These are phyloP conservation scores for Lantana camara DNA, from an alignment of 257 asterid species.

Conservation along the genomic window DNA sequence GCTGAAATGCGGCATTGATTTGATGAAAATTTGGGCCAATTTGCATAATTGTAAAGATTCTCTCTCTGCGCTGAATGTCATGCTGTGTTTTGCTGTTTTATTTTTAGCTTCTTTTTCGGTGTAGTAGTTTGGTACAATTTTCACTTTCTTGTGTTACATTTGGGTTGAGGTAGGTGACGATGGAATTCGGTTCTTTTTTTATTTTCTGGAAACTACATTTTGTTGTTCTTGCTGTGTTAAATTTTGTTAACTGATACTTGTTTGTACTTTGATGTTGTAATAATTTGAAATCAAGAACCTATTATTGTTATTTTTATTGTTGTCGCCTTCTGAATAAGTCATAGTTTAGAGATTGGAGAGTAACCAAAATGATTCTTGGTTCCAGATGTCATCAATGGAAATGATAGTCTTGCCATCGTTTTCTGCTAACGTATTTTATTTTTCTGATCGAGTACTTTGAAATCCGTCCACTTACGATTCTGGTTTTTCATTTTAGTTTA, in stretches of 20 bases:
- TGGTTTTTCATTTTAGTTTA: neutral
- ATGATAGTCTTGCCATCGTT: neutral
- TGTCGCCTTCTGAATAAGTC: slow-evolving; percentile 8
- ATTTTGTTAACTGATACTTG: neutral
- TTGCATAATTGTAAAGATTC: too few species aligned
- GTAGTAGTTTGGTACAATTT: too few species aligned
- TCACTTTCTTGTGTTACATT: too few species aligned
- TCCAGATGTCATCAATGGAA: too few species aligned
- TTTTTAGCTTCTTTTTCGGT: too few species aligned
- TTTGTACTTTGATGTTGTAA: neutral
- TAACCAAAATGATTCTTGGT: too few species aligned
- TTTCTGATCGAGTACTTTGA: neutral
- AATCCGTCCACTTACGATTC: neutral
- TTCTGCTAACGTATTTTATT: neutral
- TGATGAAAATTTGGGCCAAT: neutral
- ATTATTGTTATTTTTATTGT: neutral
- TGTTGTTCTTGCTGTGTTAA: too few species aligned
- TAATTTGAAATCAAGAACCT: slow-evolving; percentile 8
- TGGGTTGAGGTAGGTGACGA: too few species aligned
- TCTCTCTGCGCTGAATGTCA: too few species aligned
- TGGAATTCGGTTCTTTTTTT: too few species aligned
- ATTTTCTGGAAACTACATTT: too few species aligned
- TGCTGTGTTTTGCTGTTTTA: too few species aligned
- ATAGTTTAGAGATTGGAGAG: neutral
- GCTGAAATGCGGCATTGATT: neutral